phyloP scores from a whole-genome alignment of 495 filamentous ascomycete species.

The Penicillium diatomitis region DNA sequence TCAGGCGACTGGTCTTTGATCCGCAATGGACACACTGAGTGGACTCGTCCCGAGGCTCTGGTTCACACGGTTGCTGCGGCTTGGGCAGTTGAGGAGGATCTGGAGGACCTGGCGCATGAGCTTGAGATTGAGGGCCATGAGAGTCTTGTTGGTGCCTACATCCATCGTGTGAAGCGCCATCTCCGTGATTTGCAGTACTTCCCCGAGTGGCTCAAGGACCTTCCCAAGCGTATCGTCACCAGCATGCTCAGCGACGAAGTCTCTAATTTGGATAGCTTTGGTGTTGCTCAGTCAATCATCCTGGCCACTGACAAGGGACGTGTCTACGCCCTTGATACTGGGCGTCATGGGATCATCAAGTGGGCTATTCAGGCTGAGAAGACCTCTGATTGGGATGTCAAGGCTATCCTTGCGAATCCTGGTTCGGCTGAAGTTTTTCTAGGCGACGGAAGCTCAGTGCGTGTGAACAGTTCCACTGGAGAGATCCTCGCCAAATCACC shows the following conservation, averaged over 20 bases:
- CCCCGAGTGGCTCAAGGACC: constrained; percentile 58
- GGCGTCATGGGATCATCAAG: constrained; percentile 61
- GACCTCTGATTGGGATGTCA: constrained; percentile 56
- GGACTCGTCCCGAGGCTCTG: constrained; percentile 76
- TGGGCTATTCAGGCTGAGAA: constrained; percentile 60
- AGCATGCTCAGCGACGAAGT: constrained; percentile 57
- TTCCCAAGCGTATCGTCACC: constrained; percentile 57
- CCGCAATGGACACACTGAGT: constrained; percentile 69
- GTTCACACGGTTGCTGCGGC: constrained; percentile 64
- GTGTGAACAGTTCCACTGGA: constrained; percentile 49
- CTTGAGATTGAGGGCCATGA: constrained; percentile 80
- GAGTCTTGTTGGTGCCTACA: constrained; percentile 68
- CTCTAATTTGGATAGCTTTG: constrained; percentile 67
- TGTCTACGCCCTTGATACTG: constrained; percentile 69
- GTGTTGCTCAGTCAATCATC: constrained; percentile 73
- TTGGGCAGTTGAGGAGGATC: constrained; percentile 63
- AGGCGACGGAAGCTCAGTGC: constrained; percentile 47
- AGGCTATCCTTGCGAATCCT: constrained; percentile 51
- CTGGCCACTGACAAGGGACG: constrained; percentile 74
- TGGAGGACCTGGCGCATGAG: constrained; percentile 65
- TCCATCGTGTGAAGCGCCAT: constrained; percentile 81
- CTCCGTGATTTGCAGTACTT: constrained; percentile 67
- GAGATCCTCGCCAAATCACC: constrained; percentile 36
- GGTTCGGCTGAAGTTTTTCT: constrained; percentile 51
- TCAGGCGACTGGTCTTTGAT: constrained; percentile 78